These are phyloP conservation scores for Penicillium ucsense DNA, from an alignment of 495 filamentous ascomycete species.

Conservation along the genomic window DNA sequence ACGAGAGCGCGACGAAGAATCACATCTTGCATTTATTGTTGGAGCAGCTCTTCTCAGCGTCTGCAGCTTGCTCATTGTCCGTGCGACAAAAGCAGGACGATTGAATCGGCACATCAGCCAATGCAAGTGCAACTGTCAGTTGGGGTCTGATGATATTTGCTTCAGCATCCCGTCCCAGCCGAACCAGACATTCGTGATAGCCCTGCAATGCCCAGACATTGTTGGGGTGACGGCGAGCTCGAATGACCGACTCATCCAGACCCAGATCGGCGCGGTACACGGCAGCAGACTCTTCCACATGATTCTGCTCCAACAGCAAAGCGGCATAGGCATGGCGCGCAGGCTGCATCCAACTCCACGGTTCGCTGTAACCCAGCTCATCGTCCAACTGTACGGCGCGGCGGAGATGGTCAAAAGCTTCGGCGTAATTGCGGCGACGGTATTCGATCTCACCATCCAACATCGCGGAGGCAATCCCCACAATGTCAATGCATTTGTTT, in stretches of 20 bases:
- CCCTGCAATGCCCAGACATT: slow-evolving; percentile 65
- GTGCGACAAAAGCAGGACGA: slow-evolving; percentile 52
- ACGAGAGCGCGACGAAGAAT: too few species aligned
- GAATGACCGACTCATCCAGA: slow-evolving; percentile 42
- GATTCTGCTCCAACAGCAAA: slow-evolving; percentile 51
- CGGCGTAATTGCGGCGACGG: slow-evolving; percentile 41
- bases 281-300: slow-evolving; percentile 41
- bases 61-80: slow-evolving; percentile 15
- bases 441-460: slow-evolving; percentile 60
- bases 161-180: slow-evolving; percentile 40
- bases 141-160: slow-evolving; percentile 40
- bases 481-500: slow-evolving; percentile 48
- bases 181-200: slow-evolving; percentile 51
- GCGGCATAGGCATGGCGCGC: slow-evolving; percentile 57
- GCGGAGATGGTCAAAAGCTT: slow-evolving; percentile 45
- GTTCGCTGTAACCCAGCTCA: slow-evolving; percentile 51
- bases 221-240: slow-evolving; percentile 50
- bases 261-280: slow-evolving; percentile 56
- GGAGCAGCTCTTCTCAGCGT: slow-evolving; percentile 6
- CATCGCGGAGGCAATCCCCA: slow-evolving; percentile 50
- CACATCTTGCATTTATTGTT: slow-evolving; percentile 1
- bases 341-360: slow-evolving; percentile 65
- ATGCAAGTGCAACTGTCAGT: slow-evolving; percentile 40
- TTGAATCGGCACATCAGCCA: slow-evolving; percentile 48
- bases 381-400: slow-evolving; percentile 45